These are phyloP conservation scores for Yamadazyma kitorensis DNA, from an alignment of 805 yeast species.

Conservation along the genomic window DNA sequence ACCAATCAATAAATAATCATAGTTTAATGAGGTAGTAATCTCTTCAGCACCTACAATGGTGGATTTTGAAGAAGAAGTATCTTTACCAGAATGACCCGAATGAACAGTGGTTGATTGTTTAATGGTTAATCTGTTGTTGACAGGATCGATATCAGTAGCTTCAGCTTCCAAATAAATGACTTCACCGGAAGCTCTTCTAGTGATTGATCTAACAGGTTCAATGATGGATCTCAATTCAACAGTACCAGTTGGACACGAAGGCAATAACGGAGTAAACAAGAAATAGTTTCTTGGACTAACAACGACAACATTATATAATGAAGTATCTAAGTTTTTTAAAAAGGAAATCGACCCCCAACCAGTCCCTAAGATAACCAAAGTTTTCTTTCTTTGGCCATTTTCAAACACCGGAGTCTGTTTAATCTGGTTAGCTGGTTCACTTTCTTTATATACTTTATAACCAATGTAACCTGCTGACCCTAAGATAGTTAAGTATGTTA, in stretches of 20 bases:
- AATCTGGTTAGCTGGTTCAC: slow-evolving; percentile 56
- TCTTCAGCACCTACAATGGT: slow-evolving; percentile 41
- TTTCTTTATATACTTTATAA: slow-evolving; percentile 62
- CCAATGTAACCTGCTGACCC: slow-evolving; percentile 50
- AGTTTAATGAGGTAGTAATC: slow-evolving; percentile 48
- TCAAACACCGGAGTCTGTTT: slow-evolving; percentile 57
- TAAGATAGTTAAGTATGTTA: slow-evolving; percentile 49
- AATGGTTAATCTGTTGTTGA: slow-evolving; percentile 59
- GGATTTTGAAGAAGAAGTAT: slow-evolving; percentile 41
- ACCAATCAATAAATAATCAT: slow-evolving; percentile 86
- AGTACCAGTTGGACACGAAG: slow-evolving; percentile 93
- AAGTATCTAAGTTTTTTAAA: slow-evolving; percentile 79
- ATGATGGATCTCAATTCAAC: slow-evolving; percentile 86
- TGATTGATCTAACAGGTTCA: slow-evolving; percentile 87
- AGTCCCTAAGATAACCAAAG: slow-evolving; percentile 78
- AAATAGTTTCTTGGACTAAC: slow-evolving; percentile 95
- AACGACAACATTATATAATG: slow-evolving; percentile 82
- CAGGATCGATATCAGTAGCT: slow-evolving; percentile 79
- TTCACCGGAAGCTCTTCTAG: slow-evolving; percentile 75
- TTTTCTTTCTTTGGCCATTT: slow-evolving; percentile 62
- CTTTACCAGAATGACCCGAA: slow-evolving; percentile 53
- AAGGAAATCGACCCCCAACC: slow-evolving; percentile 95
- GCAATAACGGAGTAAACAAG: slow-evolving; percentile 92
- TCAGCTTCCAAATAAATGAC: slow-evolving; percentile 86
- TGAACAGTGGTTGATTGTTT: slow-evolving; percentile 57